Base-by-base conservation (phyloP, 2,329 filamentous ascomycete species). In the Dothideomycetes sp. region DNA sequence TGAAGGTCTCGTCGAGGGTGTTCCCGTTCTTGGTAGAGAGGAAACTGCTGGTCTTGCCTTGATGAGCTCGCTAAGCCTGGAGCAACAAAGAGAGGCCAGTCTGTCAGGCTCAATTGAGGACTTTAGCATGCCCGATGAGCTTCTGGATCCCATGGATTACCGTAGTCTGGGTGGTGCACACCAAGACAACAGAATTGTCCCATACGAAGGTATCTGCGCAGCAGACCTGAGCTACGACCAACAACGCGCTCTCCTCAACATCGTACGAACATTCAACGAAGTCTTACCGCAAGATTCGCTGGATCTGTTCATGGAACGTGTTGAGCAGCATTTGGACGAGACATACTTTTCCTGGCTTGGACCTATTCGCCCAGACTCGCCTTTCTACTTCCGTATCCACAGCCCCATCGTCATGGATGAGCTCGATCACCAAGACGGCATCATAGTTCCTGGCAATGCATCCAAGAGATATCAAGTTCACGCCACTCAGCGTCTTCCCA, bases 281-380 rank as follows among this genome's bases (percentile, higher is more conserved):
- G 84, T 84, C 45, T 69, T 85, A 0, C 82, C 82, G 0, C 51
- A 58, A 0, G 53, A 54, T 7, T 69, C 80, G 0, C 68, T 78
- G 3, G 55, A 66, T 33, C 53, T 73, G 3, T 72, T 74, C 18
- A 54, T 85, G 1, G 58, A 63, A 1, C 67, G 77, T 19, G 66
- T 78, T 28, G 65, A 69, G 41, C 53, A 56, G 2, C 70, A 73
- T 56, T 74, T 80, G 41, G 52, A 62, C 16, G 79, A 87, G 63
- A 87, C 82, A 5, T 82, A 83, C 53, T 87, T 84, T 54, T 74
- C 72, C 52, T 88, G 83, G 81, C 85, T 87, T 43, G 83, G 83
- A 4, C 76, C 74, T 0, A 81, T 66, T 46, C 73, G 68, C 0
- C 69, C 83, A 35, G 61, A 72, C 0, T 80, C 86, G 53, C 67